Conservation (phyloP, 2,329 filamentous ascomycete genomes). For the Byssothecium circinans region DNA sequence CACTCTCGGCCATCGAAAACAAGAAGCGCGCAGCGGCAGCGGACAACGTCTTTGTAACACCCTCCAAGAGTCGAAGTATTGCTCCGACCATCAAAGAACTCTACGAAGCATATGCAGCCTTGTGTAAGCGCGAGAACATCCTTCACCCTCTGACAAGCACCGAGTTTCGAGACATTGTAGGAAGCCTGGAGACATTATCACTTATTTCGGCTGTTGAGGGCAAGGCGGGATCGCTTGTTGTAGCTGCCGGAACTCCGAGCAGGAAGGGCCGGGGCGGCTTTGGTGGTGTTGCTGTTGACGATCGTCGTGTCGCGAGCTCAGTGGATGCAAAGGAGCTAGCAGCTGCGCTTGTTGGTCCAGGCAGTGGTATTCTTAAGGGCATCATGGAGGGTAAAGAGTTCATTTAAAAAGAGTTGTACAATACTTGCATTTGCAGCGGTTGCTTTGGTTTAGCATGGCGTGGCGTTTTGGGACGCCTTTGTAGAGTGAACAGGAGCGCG, state of each 20-base stretch:
- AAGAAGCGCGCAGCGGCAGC: slow-evolving; percentile 57
- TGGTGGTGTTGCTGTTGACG: slow-evolving; percentile 61
- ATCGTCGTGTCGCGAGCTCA: slow-evolving; percentile 76
- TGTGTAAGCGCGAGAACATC: slow-evolving; percentile 86
- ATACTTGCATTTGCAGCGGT: background rate
- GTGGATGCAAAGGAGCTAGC: slow-evolving; percentile 80
- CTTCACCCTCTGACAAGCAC: slow-evolving; percentile 86
- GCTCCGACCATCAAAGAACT: slow-evolving; percentile 82
- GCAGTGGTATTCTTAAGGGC: slow-evolving; percentile 41
- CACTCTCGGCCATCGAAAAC: slow-evolving; percentile 83
- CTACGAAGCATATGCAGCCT: slow-evolving; percentile 77
- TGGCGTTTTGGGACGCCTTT: background rate
- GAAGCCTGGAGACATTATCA: slow-evolving; percentile 84
- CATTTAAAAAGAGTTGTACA: slow-evolving; percentile 1
- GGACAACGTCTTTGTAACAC: slow-evolving; percentile 39
- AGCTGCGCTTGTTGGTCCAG: slow-evolving; percentile 63
- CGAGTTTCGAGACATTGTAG: slow-evolving; percentile 91
- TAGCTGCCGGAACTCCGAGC: slow-evolving; percentile 68
- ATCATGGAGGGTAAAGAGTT: slow-evolving; percentile 29
- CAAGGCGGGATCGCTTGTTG: slow-evolving; percentile 67
- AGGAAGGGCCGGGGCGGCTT: slow-evolving; percentile 59
- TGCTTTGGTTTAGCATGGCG: slow-evolving; percentile 5
- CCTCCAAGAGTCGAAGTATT: slow-evolving; percentile 51
- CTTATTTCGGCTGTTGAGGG: slow-evolving; percentile 72
- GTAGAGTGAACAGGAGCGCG: too few species aligned